Evolutionary conservation across 1,139 yeast species (phyloP).

Genomic region (Candida tetrigidarum): DNA sequence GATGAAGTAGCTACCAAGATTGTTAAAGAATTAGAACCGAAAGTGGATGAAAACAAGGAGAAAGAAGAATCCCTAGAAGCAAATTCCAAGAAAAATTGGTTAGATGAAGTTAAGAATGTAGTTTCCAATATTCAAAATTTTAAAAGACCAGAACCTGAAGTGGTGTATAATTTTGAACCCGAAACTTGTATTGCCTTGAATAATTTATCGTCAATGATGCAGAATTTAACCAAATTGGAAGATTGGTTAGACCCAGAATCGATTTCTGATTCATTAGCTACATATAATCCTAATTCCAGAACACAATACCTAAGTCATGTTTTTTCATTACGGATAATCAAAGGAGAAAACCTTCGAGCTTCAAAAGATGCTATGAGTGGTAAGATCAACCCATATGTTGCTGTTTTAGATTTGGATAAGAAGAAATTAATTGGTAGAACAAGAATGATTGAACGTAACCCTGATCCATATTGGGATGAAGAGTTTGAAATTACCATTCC

Average conservation of each 20-base stretch:
- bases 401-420: conserved; percentile 62
- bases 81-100: conserved; percentile 34
- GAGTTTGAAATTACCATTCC: conserved; percentile 66
- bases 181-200: conserved; percentile 79
- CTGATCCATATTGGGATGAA: conserved; percentile 89
- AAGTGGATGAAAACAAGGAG: conserved; percentile 22
- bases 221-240: conserved; percentile 63
- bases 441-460: conserved; percentile 59
- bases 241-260: conserved; percentile 63
- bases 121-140: conserved; percentile 47
- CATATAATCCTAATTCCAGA: conserved; percentile 34
- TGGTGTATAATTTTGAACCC: conserved; percentile 63
- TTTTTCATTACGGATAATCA: conserved; percentile 66
- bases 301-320: conserved; percentile 51
- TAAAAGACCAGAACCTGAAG: conserved; percentile 42
- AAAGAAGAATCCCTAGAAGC: conserved; percentile 24
- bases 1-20: conserved; percentile 49
- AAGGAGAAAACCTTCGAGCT: conserved; percentile 66
- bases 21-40: conserved; percentile 48
- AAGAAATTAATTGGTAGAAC: conserved; percentile 73
- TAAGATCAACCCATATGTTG: conserved; percentile 65
- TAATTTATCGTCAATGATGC: conserved; percentile 65
- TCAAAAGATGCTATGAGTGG: conserved; percentile 43
- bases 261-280: conserved; percentile 51
- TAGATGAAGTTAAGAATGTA: conserved; percentile 49